Evolutionary conservation across 2,329 filamentous ascomycete species (phyloP).

Genomic region (Pestalotiopsis sp.): DNA sequence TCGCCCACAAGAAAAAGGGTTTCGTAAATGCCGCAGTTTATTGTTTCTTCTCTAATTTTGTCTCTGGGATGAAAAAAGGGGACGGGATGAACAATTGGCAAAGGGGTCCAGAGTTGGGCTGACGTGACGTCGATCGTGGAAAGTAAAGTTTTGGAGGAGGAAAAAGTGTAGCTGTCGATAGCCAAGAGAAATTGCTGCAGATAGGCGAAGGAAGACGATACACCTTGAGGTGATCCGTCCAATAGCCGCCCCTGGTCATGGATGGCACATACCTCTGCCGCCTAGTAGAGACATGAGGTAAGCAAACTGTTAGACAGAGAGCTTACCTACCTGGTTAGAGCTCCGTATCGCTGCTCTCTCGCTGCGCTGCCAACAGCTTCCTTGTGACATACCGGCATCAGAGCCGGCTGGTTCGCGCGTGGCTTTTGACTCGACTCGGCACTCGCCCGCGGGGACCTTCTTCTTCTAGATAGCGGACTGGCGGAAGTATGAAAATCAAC

Average conservation of each 20-base stretch:
- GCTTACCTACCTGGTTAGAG: background rate
- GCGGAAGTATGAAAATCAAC: background rate
- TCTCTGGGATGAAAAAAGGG: background rate
- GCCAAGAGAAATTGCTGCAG: constrained; percentile 3
- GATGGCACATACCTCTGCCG: background rate
- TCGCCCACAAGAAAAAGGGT: background rate
- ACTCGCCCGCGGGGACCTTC: background rate
- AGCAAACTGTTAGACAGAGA: background rate
- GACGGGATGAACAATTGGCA: background rate
- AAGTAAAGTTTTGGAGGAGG: background rate
- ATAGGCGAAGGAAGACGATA: background rate
- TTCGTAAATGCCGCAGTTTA: constrained; percentile 1
- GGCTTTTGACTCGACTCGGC: background rate
- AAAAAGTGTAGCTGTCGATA: background rate
- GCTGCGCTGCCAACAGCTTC: too few species aligned
- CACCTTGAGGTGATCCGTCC: background rate
- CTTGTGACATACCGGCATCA: background rate
- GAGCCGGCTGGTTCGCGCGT: background rate
- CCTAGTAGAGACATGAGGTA: background rate
- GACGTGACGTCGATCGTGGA: background rate
- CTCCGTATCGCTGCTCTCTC: too few species aligned
- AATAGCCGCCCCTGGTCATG: background rate
- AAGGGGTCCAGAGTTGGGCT: background rate
- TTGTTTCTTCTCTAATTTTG: background rate
- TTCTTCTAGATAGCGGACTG: background rate